Evolutionary conservation across 768 basidiomycete genomes (phyloP).

Genomic region (Termitomyces bulborhizus): DNA sequence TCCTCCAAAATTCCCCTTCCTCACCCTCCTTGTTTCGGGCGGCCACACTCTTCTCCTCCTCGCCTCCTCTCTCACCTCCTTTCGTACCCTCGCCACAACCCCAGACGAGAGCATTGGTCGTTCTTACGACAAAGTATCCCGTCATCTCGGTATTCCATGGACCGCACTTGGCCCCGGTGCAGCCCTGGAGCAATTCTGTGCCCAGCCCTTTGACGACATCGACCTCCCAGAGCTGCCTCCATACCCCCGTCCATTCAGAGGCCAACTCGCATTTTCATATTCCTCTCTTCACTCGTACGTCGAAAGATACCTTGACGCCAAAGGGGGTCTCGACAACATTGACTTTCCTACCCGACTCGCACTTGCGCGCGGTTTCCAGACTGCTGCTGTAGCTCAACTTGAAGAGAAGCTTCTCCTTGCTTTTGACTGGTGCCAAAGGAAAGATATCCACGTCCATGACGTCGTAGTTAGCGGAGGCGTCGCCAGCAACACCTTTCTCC

Average conservation of each 20-base stretch:
- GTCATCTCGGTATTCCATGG: constrained; percentile 63
- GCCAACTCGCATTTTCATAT: constrained; percentile 70
- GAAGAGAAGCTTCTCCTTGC: constrained; percentile 66
- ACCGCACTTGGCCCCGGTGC: constrained; percentile 63
- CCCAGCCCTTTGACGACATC: constrained; percentile 21
- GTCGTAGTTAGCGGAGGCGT: constrained; percentile 92
- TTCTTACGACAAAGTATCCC: constrained; percentile 78
- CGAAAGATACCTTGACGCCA: constrained; percentile 45
- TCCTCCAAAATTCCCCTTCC: constrained; percentile 71
- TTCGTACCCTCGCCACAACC: constrained; percentile 69
- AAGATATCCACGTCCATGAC: constrained; percentile 41
- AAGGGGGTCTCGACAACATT: constrained; percentile 36
- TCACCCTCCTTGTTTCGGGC: constrained; percentile 87
- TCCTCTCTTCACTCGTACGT: constrained; percentile 69
- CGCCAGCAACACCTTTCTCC: constrained; percentile 74
- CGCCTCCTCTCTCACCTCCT: constrained; percentile 49
- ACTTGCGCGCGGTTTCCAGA: constrained; percentile 70
- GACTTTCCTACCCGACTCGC: constrained; percentile 33
- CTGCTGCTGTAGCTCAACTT: constrained; percentile 64
- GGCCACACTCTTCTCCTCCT: constrained; percentile 90
- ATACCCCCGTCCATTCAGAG: constrained; percentile 44
- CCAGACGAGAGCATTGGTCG: constrained; percentile 73
- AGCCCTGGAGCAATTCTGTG: constrained; percentile 72
- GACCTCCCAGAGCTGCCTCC: constrained; percentile 26
- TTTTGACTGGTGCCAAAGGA: constrained; percentile 33